Conservation (phyloP, 2,329 filamentous ascomycete genomes). For the Moelleriella libera region DNA sequence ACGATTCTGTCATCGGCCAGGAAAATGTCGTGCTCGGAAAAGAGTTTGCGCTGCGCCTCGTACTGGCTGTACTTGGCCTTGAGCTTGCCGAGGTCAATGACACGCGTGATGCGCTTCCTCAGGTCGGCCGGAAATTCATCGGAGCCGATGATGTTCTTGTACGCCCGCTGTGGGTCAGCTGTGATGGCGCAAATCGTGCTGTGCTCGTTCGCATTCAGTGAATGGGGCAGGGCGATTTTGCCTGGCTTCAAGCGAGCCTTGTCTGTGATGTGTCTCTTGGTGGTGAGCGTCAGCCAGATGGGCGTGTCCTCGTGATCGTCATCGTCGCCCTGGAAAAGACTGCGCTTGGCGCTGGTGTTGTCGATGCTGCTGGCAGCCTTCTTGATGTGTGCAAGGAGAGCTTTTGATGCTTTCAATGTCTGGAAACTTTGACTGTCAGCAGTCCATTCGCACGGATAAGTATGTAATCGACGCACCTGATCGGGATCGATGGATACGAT, state of each 20-base stretch:
- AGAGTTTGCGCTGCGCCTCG: constrained; percentile 73
- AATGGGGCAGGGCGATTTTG: constrained; percentile 68
- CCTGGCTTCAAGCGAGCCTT: constrained; percentile 68
- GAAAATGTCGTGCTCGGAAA: constrained; percentile 82
- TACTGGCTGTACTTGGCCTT: constrained; percentile 73
- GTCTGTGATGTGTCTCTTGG: constrained; percentile 54
- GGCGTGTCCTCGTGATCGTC: constrained; percentile 31
- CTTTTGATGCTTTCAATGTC: constrained; percentile 49
- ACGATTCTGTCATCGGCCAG: constrained; percentile 81
- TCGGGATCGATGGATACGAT: constrained; percentile 23
- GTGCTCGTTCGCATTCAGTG: constrained; percentile 50
- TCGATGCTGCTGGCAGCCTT: constrained; percentile 33
- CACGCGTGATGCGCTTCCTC: constrained; percentile 52
- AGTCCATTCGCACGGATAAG: not conserved
- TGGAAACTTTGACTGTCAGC: constrained; percentile 11
- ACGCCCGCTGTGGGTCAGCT: constrained; percentile 65
- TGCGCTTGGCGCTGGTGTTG: constrained; percentile 34
- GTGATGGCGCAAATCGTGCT: constrained; percentile 76
- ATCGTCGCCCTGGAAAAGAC: constrained; percentile 34
- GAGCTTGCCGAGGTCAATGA: constrained; percentile 75
- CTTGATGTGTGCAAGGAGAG: constrained; percentile 47
- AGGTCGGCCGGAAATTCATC: constrained; percentile 56
- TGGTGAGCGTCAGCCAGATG: constrained; percentile 49
- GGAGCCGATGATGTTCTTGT: constrained; percentile 76
- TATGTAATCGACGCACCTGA: constrained; percentile 15